A percentile compares a stretch with the other conserved stretches of the same genome.
phyloP scores from a whole-genome alignment of 2,329 filamentous ascomycete species.

The Rutstroemia sp. region DNA sequence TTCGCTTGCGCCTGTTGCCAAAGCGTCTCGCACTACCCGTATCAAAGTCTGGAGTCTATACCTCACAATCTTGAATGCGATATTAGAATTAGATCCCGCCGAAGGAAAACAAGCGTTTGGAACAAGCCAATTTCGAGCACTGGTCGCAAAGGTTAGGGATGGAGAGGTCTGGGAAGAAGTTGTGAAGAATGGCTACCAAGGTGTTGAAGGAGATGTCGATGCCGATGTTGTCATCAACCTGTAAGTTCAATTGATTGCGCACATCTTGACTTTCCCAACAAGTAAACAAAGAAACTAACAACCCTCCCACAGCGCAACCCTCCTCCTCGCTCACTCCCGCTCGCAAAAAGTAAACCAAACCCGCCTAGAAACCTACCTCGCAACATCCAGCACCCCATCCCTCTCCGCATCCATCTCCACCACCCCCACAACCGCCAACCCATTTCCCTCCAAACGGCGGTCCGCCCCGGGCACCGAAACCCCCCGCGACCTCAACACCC shows the following conservation, averaged over 20 bases:
- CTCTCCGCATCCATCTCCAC: slow-evolving; percentile 67
- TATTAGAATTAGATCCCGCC: slow-evolving; percentile 80
- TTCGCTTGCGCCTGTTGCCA: slow-evolving; percentile 55
- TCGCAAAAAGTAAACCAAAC: slow-evolving; percentile 80
- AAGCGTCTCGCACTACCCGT: slow-evolving; percentile 71
- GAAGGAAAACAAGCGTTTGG: slow-evolving; percentile 89
- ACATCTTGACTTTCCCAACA: slow-evolving; percentile 2
- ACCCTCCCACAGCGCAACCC: slow-evolving; percentile 58
- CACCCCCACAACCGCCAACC: slow-evolving; percentile 47
- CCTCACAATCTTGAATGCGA: slow-evolving; percentile 83
- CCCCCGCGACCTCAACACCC: slow-evolving; percentile 72
- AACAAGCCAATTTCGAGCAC: slow-evolving; percentile 70
- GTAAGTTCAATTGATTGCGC: slow-evolving; percentile 39
- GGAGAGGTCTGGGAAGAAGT: slow-evolving; percentile 95
- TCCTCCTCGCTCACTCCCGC: slow-evolving; percentile 83
- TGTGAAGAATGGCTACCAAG: slow-evolving; percentile 77
- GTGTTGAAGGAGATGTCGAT: slow-evolving; percentile 83
- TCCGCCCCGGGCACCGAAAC: slow-evolving; percentile 59
- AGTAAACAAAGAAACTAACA: slow-evolving; percentile 15
- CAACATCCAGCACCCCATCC: slow-evolving; percentile 64
- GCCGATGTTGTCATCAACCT: slow-evolving; percentile 88
- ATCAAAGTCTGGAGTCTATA: slow-evolving; percentile 98
- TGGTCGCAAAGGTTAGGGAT: slow-evolving; percentile 79
- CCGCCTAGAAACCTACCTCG: slow-evolving; percentile 81
- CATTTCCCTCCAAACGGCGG: slow-evolving; percentile 22